These are phyloP conservation scores for Phialemoniopsis sp. DNA, from an alignment of 2,329 filamentous ascomycete genomes.

Conservation along the genomic window DNA sequence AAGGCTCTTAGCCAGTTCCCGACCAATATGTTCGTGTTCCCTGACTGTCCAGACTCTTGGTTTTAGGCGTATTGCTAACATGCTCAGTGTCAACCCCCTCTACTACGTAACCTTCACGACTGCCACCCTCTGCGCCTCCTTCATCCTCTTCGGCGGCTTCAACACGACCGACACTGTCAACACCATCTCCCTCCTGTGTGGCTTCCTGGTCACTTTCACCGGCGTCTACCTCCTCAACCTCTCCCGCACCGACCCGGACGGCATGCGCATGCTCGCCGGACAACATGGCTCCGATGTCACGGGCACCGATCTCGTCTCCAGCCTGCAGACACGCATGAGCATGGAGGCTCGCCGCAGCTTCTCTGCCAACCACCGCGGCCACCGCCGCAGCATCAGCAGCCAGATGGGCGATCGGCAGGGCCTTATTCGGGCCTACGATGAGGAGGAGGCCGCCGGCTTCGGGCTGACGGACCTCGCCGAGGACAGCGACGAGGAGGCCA, in stretches of 20 bases:
- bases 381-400: conserved; percentile 60
- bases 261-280: conserved; percentile 60
- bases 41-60: not conserved
- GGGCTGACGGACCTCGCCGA: conserved; percentile 76
- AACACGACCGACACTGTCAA: conserved; percentile 91
- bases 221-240: conserved; percentile 95
- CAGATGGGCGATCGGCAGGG: conserved; percentile 70
- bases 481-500: conserved; percentile 63
- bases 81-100: conserved; percentile 77
- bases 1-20: conserved; percentile 96
- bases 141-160: conserved; percentile 93
- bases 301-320: conserved; percentile 87
- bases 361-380: conserved; percentile 15
- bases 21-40: conserved; percentile 78
- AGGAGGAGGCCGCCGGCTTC: conserved; percentile 71
- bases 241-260: conserved; percentile 87
- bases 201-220: conserved; percentile 91
- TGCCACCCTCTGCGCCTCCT: conserved; percentile 87
- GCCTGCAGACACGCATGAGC: conserved; percentile 82
- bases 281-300: conserved; percentile 68
- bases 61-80: conserved; percentile 16
- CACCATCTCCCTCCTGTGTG: conserved; percentile 86
- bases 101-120: conserved; percentile 99
- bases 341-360: conserved; percentile 86
- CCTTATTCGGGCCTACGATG: conserved; percentile 84